Conservation (phyloP, 1,284 basidiomycete genomes). For the Ganoderma meredithae region DNA sequence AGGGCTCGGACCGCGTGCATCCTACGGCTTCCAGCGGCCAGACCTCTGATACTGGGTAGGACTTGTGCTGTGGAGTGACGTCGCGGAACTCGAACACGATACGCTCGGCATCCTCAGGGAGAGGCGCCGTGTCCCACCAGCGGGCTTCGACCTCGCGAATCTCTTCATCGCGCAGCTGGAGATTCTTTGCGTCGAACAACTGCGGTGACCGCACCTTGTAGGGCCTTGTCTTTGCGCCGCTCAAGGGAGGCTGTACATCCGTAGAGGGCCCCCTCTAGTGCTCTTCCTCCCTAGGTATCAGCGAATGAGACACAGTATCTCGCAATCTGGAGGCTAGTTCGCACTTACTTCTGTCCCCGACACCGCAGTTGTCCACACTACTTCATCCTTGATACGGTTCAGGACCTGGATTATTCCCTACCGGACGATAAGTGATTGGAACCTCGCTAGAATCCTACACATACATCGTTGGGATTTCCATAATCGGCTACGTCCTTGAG, state of each 20-base stretch:
- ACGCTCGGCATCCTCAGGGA: conserved; percentile 1
- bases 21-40: conserved; percentile 18
- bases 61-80: conserved; percentile 12
- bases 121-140: neutral
- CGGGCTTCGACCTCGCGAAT: neutral
- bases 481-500: neutral
- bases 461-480: neutral
- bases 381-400: neutral
- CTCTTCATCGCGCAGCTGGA: neutral
- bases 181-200: neutral
- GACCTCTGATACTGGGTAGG: conserved; percentile 12
- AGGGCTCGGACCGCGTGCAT: conserved; percentile 9
- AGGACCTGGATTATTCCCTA: neutral
- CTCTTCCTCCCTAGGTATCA: neutral
- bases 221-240: neutral
- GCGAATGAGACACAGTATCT: neutral
- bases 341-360: neutral
- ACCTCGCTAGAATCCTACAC: neutral
- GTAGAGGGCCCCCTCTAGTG: neutral
- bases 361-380: neutral
- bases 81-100: conserved; percentile 20
- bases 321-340: too few relatives aligned
- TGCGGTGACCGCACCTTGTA: neutral
- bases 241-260: neutral
- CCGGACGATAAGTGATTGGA: neutral